Evolutionary conservation across 2,329 filamentous ascomycete genomes (phyloP), one percentile per base, ranked within the genome.

Genomic region (Amauroascus verrucosus): DNA sequence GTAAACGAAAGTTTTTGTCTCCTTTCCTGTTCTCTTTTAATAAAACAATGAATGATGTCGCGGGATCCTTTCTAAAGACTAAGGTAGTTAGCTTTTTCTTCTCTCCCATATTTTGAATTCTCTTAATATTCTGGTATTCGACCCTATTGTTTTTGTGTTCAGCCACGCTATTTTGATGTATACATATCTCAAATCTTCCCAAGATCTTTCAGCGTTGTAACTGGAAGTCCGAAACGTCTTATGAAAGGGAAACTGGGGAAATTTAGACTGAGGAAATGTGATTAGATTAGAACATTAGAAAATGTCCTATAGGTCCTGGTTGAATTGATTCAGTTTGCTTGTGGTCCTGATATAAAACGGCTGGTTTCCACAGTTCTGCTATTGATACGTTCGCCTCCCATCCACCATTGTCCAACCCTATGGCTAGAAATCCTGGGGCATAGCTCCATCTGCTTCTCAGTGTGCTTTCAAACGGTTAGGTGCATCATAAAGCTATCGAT

Each of bases 1-100:
- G 71, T 87, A 73, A 70, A 51, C 8, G 1, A 13, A 18, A 22
- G 14, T 16, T 24, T 18, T 13, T 40, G n/a, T 3, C 32, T 26
- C 3, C 8, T 43, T 52, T 8, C 24, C 35, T 24, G 16, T 37
- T 18, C 9, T 28, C 13, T 24, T 18, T 53, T 22, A 53, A 38
- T n/a, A 53, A 53, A 52, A 37, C 32, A 41, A 41, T 43, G 28
- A 38, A 45, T 38, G 33, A 53, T 35, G 41, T 51, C 11, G 41
- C 20, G 37, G 37, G 26, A 30, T 41, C 11, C n/a, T 32, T 35
- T 13, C 32, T 35, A 33, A 33, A 22, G 6, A 16, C 48, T 33
- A 33, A 37, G 26, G 20, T 22, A 24, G 6, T n/a, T 33, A 20
- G 43, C 30, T 47, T 16, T 26, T n/a, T 43, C 14, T 43, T 18